Evolutionary conservation across 345 rosid genomes (phyloP), one percentile per base, ranked within the genome.

Genomic region (Arabis hirsuta): DNA sequence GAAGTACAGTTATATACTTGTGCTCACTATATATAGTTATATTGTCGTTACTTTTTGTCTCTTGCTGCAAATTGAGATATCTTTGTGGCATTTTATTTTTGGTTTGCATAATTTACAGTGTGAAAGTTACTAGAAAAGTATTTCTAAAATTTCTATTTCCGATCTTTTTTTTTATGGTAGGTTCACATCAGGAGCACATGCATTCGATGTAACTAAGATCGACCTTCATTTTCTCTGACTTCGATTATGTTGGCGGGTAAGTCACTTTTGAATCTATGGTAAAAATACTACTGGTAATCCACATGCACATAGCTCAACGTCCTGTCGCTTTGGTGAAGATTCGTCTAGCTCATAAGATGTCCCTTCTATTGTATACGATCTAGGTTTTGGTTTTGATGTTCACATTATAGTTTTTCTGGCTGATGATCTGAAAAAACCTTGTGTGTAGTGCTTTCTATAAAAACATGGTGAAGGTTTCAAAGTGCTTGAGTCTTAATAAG

Each of bases 401-500:
- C 32, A 11, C 34, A 31, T 59, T 46, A 67, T 2, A 32, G 38
- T 67, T 24, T 66, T 11, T 42, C 41, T 61, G 63, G 41, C 36
- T 69, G 71, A 39, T 55, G 19, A 47, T 69, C 11, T 62, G 59
- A 12, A 2, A 39, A 38, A 42, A 60, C 11, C 36, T 34, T 73
- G 9, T 71, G 10, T 82, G 81, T 80, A 94, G 96, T 71, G 77
- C 96, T 73, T 95, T 91, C 76, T 91, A 95, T 82, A 82, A 84
- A 62, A 95, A 95, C 64, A 87, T 88, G 97, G 97, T 87, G 78
- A 86, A 71, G 85, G 90, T 95, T 79, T 72, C 86, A 12, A 91
- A 88, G 80, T 90, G 96, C 58, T 97, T 94, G 53, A 94, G 96
- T 0, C 85, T 81, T 53, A 94, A 89, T 50, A 87, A 91, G 97